Evolutionary conservation across 1,284 basidiomycete species (phyloP).

Genomic region (Fomes fomentarius): DNA sequence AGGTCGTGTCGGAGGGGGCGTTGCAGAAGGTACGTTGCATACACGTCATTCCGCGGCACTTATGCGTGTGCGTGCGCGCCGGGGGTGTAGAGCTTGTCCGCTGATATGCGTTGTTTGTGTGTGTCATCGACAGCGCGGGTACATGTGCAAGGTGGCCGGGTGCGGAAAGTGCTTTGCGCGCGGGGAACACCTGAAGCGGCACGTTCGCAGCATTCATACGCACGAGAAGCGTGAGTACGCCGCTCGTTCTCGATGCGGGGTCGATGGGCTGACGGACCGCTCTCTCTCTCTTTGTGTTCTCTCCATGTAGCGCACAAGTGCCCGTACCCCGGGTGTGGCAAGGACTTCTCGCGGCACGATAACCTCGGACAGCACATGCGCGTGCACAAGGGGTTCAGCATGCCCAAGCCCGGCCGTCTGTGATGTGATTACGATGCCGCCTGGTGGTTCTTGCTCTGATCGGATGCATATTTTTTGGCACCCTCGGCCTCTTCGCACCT

Average conservation of each 20-base stretch:
- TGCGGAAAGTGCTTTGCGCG: conserved; percentile 82
- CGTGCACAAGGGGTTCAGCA: conserved; percentile 61
- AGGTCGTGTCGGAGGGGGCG: conserved; percentile 42
- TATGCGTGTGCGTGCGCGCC: neutral
- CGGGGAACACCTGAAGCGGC: conserved; percentile 79
- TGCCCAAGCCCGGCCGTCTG: conserved; percentile 24
- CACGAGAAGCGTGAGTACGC: conserved; percentile 82
- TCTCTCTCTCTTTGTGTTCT: neutral
- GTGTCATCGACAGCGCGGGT: conserved; percentile 49
- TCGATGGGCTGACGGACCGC: neutral
- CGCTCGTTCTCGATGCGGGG: neutral
- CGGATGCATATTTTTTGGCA: too few species aligned
- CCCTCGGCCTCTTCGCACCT: neutral
- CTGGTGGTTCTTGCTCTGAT: too few species aligned
- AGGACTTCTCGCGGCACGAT: conserved; percentile 85
- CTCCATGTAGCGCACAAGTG: conserved; percentile 70
- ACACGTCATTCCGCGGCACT: conserved; percentile 4
- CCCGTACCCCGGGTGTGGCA: conserved; percentile 75
- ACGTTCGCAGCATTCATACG: conserved; percentile 79
- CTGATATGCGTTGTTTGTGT: conserved; percentile 8
- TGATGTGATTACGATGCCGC: neutral
- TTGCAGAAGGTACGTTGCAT: conserved; percentile 37
- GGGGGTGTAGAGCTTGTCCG: neutral
- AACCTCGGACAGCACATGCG: conserved; percentile 84
- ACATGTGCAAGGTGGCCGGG: conserved; percentile 71